phyloP scores from a whole-genome alignment of 225 moss, liverwort and hornwort species.

The Thuidium tamariscinum region DNA sequence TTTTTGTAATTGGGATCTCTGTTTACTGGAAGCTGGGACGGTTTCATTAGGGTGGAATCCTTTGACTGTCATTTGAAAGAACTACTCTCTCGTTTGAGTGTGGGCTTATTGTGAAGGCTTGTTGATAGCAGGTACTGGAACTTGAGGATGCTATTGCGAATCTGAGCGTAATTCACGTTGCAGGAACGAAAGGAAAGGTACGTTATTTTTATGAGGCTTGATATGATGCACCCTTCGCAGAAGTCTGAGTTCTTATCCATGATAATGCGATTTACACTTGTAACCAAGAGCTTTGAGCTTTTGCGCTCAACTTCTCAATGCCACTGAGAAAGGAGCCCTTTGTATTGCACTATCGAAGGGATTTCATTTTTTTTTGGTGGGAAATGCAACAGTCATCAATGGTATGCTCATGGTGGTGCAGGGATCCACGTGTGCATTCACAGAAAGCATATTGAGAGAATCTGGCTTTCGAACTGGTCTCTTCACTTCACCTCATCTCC shows the following conservation, averaged over 20 bases:
- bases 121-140: conserved; percentile 56
- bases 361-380: not conserved
- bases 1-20: not conserved
- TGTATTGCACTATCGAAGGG: not conserved
- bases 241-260: not conserved
- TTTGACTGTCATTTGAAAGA: not conserved
- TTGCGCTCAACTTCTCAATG: not conserved
- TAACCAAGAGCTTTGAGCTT: not conserved
- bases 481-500: conserved; percentile 93
- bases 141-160: conserved; percentile 60
- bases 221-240: not conserved
- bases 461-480: conserved; percentile 86
- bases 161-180: conserved; percentile 84
- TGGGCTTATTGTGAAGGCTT: not conserved
- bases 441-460: conserved; percentile 78
- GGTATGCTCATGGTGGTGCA: conserved; percentile 24
- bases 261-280: not conserved
- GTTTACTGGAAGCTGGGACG: not conserved
- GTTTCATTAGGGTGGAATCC: not conserved
- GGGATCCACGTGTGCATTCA: conserved; percentile 97
- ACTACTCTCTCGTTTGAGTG: not conserved
- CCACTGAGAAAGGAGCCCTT: not conserved
- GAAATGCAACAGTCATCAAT: not conserved
- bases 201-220: not conserved
- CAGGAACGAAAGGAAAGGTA: conserved; percentile 99